Evolutionary conservation across 495 filamentous ascomycete genomes (phyloP), one percentile per base, ranked within the genome.

Genomic region (Penicillium alfredii): DNA sequence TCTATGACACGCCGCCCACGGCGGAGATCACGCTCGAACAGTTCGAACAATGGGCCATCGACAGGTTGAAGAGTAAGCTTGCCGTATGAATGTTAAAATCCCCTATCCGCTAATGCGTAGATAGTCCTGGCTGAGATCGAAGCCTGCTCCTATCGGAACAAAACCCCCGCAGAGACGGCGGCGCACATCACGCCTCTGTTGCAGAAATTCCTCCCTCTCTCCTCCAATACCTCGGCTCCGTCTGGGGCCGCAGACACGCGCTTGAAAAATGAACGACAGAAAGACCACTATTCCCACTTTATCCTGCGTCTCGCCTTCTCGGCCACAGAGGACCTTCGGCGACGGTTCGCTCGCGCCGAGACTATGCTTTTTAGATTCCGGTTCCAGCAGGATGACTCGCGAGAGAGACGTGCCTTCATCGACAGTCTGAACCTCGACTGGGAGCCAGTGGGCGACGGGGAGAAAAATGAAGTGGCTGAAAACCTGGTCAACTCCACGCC

Each of bases 31-130:
- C 86, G 3, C 81, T 99, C 29, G 93, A 99, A 59, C 78, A 97
- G 51, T 99, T 99, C 53, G 93, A 99, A 53, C 86, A 94, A 75
- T 99, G 93, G 93, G 93, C 90, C n/a, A 96, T 99, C 49, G 81
- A 93, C 52, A 76, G 93, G 30, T 50, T 99, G 41, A 80, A 83
- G 49, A 68, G 88, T 92, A 66, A 34, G 62, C 45, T 16, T 13
- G 11, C 15, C 31, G 5, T 29, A n/a, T n/a, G 0, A 6, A 4
- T 10, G 15, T 10, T 4, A 18, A 22, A 5, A 29, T 21, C 10
- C 26, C 18, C 18, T 29, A 19, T n/a, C 15, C 38, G 30, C 42
- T 54, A 38, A 54, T 15, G 10, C 10, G 24, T 7, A 28, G 25
- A 24, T 45, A 93, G 89, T 99, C 22, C 81, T 99, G 43, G 86